phyloP scores from a whole-genome alignment of 2,329 filamentous ascomycete genomes.

The Fusarium staphyleae region DNA sequence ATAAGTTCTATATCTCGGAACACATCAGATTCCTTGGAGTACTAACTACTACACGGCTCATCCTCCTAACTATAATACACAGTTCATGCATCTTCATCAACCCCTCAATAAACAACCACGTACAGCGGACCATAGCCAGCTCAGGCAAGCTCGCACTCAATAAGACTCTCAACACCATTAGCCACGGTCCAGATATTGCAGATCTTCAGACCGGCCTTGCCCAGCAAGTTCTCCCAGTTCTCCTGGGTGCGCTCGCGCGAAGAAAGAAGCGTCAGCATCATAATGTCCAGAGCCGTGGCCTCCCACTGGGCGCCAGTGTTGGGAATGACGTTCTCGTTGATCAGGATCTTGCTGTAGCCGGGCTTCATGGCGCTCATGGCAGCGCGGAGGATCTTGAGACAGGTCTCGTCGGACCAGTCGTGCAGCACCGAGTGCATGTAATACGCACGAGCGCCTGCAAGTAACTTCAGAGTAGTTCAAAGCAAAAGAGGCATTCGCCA shows the following conservation, averaged over 20 bases:
- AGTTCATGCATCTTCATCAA: no score
- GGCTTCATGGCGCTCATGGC: slow-evolving; percentile 47
- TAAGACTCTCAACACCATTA: slow-evolving; percentile 48
- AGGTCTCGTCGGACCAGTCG: slow-evolving; percentile 50
- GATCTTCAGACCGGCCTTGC: slow-evolving; percentile 46
- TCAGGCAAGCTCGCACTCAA: slow-evolving; percentile 46
- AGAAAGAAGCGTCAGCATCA: slow-evolving; percentile 45
- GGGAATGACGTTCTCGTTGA: slow-evolving; percentile 50
- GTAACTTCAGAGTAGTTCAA: not conserved
- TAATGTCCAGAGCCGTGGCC: slow-evolving; percentile 48
- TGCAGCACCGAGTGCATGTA: slow-evolving; percentile 53
- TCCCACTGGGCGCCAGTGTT: slow-evolving; percentile 46
- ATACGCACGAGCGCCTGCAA: slow-evolving; percentile 48
- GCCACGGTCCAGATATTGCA: slow-evolving; percentile 44
- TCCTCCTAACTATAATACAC: no score
- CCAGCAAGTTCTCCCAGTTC: slow-evolving; percentile 47
- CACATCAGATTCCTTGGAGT: no score
- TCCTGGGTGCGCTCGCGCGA: slow-evolving; percentile 47
- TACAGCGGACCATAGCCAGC: no score
- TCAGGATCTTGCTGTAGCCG: slow-evolving; percentile 49
- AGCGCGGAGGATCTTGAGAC: slow-evolving; percentile 42
- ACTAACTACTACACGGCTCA: no score
- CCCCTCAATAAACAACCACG: no score
- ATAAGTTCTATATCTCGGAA: no score
- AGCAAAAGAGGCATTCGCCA: not conserved